Evolutionary conservation across 768 basidiomycete species (phyloP), one percentile per base, ranked within the genome.

Genomic region (Ramaria rubella): DNA sequence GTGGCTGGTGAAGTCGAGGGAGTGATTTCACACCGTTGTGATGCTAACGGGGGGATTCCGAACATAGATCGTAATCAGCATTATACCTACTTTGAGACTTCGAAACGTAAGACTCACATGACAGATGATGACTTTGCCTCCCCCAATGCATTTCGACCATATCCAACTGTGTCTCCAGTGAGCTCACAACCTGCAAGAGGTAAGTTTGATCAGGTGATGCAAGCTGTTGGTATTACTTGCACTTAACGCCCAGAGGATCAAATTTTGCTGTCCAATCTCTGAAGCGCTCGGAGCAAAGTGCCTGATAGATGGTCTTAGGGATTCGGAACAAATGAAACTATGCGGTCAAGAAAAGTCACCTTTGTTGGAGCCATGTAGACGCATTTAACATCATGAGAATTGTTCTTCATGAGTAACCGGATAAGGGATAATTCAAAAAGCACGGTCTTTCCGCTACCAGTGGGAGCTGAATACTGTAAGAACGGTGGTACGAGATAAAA

Each of bases 341-440:
- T 52, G 17, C 3, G 14, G 40, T 48, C 46, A 26, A 48, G 24
- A 9, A 27, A 11, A 48, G 11, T 26, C 46, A 87, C 92, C 77
- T 94, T 95, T 1, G 92, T 94, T 0, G 94, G 94, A 1, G 94
- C 90, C 63, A 99, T 83, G 65, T 99, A 99, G 15, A 99, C 82
- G 60, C 86, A 87, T 72, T 90, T 91, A 2, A 69, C 63, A 26
- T 72, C 67, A 15, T 58, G 59, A 26, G 67, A 68, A 11, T 61
- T 65, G 7, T 73, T 70, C 49, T 78, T 69, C 50, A 73, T 72
- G 29, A 92, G 69, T 75, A 90, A 78, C 30, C 82, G 81, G 50
- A 98, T 81, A 53, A 97, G 88, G 2, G 89, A 82, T 14, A 99
- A 73, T 66, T 99, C 96, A 62, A 98, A 99, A 27, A 98, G 71